phyloP scores from a whole-genome alignment of 805 yeast genomes.

The Ogataea siamensis region DNA sequence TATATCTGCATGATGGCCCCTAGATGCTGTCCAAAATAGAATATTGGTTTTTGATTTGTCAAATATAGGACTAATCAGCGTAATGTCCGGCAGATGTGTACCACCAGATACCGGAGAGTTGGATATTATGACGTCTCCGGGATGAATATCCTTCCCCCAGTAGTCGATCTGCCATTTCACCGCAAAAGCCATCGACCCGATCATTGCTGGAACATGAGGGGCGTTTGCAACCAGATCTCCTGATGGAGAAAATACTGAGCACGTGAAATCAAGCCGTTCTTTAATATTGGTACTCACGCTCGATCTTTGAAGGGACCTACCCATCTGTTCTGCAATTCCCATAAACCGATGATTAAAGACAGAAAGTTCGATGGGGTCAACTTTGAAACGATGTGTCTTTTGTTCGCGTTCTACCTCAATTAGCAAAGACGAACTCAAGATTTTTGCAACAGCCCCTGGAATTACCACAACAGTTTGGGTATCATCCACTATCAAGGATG shows the following conservation, averaged over 20 bases:
- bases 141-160: slow-evolving; percentile 39
- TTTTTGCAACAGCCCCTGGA: slow-evolving; percentile 33
- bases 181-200: slow-evolving; percentile 45
- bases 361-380: slow-evolving; percentile 45
- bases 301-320: slow-evolving; percentile 43
- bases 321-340: slow-evolving; percentile 52
- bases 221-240: slow-evolving; percentile 34
- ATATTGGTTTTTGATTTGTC: slow-evolving; percentile 41
- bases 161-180: slow-evolving; percentile 38
- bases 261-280: slow-evolving; percentile 47
- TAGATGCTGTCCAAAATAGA: slow-evolving; percentile 54
- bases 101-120: slow-evolving; percentile 47
- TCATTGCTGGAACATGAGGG: slow-evolving; percentile 46
- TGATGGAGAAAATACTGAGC: slow-evolving; percentile 45
- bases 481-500: slow-evolving; percentile 36
- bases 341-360: slow-evolving; percentile 47
- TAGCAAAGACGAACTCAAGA: slow-evolving; percentile 34
- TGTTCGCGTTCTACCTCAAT: slow-evolving; percentile 21
- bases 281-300: slow-evolving; percentile 45
- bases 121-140: slow-evolving; percentile 44
- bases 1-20: slow-evolving; percentile 64
- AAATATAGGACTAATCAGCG: slow-evolving; percentile 57
- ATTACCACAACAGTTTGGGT: slow-evolving; percentile 38
- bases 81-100: slow-evolving; percentile 50
- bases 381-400: slow-evolving; percentile 37